Percentiles rank a stretch among this genome's conserved stretches.
These are phyloP conservation scores for Triangularia setosa DNA, from an alignment of 2,329 filamentous ascomycete genomes.

Conservation along the genomic window DNA sequence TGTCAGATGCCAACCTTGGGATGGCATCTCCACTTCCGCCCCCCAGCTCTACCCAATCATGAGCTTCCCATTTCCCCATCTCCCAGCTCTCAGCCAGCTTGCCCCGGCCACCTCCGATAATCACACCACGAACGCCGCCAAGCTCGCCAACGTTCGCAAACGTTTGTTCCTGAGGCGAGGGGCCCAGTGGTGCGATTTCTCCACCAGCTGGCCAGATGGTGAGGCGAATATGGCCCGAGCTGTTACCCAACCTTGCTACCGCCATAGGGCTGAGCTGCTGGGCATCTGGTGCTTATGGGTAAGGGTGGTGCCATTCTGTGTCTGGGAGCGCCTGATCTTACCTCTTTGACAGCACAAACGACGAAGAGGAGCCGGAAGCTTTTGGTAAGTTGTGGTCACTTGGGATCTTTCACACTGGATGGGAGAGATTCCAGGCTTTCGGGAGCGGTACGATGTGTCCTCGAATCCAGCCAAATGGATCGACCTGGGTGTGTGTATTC, in stretches of 20 bases:
- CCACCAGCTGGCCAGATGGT: not conserved
- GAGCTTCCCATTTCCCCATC: not conserved
- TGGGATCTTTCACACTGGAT: not conserved
- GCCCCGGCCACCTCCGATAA: conserved; percentile 5
- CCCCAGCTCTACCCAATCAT: not conserved
- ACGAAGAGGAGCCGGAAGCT: not conserved
- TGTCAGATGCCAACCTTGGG: not conserved
- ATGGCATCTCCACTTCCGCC: not conserved
- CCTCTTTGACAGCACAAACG: not conserved
- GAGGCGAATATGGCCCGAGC: not conserved
- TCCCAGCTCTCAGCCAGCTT: not conserved
- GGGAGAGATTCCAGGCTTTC: not conserved
- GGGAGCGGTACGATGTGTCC: no score
- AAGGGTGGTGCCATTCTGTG: not conserved
- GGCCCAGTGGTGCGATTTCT: not conserved
- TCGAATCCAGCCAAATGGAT: not conserved
- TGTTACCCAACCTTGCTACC: not conserved
- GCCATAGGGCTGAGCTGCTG: conserved; percentile 1
- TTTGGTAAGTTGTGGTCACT: not conserved
- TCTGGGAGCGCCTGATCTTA: not conserved
- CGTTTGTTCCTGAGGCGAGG: not conserved
- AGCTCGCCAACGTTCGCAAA: not conserved
- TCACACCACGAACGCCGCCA: not conserved
- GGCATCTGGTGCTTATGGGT: conserved; percentile 3
- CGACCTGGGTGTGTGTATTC: not conserved